These are phyloP conservation scores for Pyrenophora graminea DNA, from an alignment of 2,329 filamentous ascomycete genomes.

Conservation along the genomic window DNA sequence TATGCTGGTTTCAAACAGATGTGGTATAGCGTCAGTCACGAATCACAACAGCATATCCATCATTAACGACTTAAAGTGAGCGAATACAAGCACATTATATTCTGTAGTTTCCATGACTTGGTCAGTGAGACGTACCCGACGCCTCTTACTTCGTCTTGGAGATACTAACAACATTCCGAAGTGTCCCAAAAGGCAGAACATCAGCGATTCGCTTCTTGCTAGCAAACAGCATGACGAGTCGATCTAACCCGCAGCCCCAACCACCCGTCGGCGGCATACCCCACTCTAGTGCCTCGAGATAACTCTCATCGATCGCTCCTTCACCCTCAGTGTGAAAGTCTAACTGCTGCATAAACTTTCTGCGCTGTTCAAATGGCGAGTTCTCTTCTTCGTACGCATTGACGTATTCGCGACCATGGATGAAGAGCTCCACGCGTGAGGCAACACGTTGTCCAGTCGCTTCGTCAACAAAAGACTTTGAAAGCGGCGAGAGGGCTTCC, in stretches of 20 bases:
- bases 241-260: conserved; percentile 92
- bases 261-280: conserved; percentile 94
- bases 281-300: conserved; percentile 81
- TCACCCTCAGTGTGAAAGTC: conserved; percentile 41
- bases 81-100: no score
- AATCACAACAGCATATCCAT: no score
- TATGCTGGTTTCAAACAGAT: no score
- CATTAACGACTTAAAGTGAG: no score
- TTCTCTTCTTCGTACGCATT: conserved; percentile 99
- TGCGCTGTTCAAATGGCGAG: conserved; percentile 80
- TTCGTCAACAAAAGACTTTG: conserved; percentile 80
- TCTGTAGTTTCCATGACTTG: background rate
- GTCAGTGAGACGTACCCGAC: background rate
- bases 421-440: conserved; percentile 83
- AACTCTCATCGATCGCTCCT: conserved; percentile 72
- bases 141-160: conserved; percentile 28
- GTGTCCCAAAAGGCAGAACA: conserved; percentile 83
- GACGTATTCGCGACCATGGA: conserved; percentile 78
- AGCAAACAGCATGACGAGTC: conserved; percentile 87
- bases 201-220: conserved; percentile 80
- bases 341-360: conserved; percentile 73
- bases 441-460: conserved; percentile 71
- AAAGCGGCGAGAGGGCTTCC: conserved; percentile 84
- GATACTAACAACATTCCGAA: conserved; percentile 63
- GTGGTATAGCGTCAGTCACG: no score